Evolutionary conservation across 2,329 filamentous ascomycete genomes (phyloP), one percentile per base, ranked within the genome.

Genomic region (Colletotrichum magnum): DNA sequence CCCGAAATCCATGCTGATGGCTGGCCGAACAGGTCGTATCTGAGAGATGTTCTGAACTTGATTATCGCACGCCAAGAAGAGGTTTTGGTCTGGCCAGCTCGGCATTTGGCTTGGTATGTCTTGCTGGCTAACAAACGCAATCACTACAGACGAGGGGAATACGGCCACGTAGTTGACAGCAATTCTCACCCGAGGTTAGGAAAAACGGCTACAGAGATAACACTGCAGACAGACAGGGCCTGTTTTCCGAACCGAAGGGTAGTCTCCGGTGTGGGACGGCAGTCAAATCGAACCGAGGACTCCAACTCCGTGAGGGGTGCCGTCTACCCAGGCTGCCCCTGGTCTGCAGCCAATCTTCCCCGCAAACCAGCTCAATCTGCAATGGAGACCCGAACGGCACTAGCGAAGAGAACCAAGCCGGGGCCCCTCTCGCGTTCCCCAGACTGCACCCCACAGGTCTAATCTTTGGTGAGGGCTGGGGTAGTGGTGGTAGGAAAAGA

Each of bases 241-340:
- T 24, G 9, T 50, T 43, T 48, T 61, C 63, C 63, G 57, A 66
- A 48, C 63, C 63, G 63, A 66, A 61, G 28, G 24, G 41, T 39
- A 16, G 18, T 48, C 15, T 28, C 39, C 24, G 32, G 15, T 21
- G 56, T 58, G 57, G 63, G 39, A 64, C 54, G 48, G 48, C 18
- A 53, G 28, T 32, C 7, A 32, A 43, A 41, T 50, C 58, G 28
- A 50, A 54, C 63, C 63, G 63, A 66, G 50, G 21, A n/a, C 48
- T 36, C 41, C 58, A 39, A 41, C 21, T 32, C 39, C 12, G 18
- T 61, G 57, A 61, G 50, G 28, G 57, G 43, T 58, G 28, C 28
- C 28, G 28, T 16, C 10, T 18, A 13, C 26, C 26, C n/a, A 28
- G 16, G 50, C 28, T 3, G 13, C 21, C 28, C 63, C 63, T 28